phyloP scores from a whole-genome alignment of 2,329 filamentous ascomycete genomes.

The Scedosporium aurantiacum region DNA sequence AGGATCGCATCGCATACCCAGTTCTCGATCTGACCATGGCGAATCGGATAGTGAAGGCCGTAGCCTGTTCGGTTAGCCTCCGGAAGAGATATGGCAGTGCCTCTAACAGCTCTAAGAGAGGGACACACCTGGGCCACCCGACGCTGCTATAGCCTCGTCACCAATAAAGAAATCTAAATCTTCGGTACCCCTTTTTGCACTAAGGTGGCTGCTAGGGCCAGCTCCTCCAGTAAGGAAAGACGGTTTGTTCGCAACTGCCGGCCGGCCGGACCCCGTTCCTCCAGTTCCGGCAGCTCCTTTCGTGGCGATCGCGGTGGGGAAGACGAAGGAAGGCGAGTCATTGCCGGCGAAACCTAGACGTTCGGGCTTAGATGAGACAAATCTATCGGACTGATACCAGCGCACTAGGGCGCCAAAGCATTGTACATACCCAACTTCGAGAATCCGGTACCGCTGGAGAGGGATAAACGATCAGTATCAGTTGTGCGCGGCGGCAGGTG shows the following conservation, averaged over 20 bases:
- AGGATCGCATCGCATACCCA: constrained; percentile 53
- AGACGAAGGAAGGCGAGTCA: constrained; percentile 97
- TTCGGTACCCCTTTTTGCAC: constrained; percentile 88
- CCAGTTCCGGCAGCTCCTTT: constrained; percentile 66
- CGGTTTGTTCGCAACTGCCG: constrained; percentile 86
- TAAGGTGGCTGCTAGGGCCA: constrained; percentile 71
- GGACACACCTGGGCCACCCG: constrained; percentile 63
- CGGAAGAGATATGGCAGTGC: constrained; percentile 8
- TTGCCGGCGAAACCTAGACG: constrained; percentile 88
- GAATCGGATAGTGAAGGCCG: constrained; percentile 92
- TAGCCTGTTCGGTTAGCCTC: constrained; percentile 50
- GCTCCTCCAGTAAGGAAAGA: constrained; percentile 89
- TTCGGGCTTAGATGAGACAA: background rate
- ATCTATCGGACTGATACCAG: background rate
- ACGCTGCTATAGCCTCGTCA: constrained; percentile 81
- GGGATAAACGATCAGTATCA: constrained; percentile 9
- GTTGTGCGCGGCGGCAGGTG: background rate
- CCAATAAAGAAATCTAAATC: constrained; percentile 98
- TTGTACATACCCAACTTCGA: constrained; percentile 79
- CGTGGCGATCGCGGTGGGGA: constrained; percentile 95
- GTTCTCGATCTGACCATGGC: constrained; percentile 97
- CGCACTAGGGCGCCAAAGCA: constrained; percentile 7
- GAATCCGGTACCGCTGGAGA: constrained; percentile 87
- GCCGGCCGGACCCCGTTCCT: constrained; percentile 75
- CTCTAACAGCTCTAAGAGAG: background rate